Evolutionary conservation across 495 filamentous ascomycete genomes (phyloP), one percentile per base, ranked within the genome.

Genomic region (Neurospora cerealis): DNA sequence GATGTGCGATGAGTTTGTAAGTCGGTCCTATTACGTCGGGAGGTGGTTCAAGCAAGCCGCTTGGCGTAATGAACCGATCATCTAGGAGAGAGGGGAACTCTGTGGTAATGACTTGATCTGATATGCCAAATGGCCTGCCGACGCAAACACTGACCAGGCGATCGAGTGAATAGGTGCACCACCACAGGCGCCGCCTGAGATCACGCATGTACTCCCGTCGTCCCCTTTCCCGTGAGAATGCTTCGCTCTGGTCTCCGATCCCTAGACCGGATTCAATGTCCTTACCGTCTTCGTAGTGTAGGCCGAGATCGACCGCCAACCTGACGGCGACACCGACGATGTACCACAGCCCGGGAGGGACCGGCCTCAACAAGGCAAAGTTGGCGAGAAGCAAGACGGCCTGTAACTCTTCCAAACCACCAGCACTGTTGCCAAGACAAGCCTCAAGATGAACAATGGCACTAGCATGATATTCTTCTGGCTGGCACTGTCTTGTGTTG

Each of bases 91-190:
- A 96, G 13, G 94, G 95, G 77, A 97, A 97, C 78, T 97, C 93
- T 8, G 92, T 98, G 39, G 95, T 98, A 75, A 98, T 91, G 48
- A 95, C 93, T 79, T 96, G 93, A 80, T 98, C 95, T 10, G 91
- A 93, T 73, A 98, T 95, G 37, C 95, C 94, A 78, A 98, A 97
- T 17, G 95, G 95, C 44, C 95, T 87, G 54, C 95, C 95, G 42
- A 98, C 95, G 75, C 95, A 97, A 19, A 93, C 93, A 74, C 91
- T 92, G 70, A 97, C 95, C 28, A 98, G 89, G 37, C 95, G 89
- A 79, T 98, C 95, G 75, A 97, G 92, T 39, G 93, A 94, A 80
- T 98, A 98, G 2, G 93, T 93, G 83, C 93, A 97, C 95, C 95
- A 98, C 94, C 95, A 98, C 24, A 98, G 84, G 37, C 95, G 88